Evolutionary conservation across 139 green algal species (phyloP), one percentile per base, ranked within the genome.

Genomic region (Klebsormidium nitens): DNA sequence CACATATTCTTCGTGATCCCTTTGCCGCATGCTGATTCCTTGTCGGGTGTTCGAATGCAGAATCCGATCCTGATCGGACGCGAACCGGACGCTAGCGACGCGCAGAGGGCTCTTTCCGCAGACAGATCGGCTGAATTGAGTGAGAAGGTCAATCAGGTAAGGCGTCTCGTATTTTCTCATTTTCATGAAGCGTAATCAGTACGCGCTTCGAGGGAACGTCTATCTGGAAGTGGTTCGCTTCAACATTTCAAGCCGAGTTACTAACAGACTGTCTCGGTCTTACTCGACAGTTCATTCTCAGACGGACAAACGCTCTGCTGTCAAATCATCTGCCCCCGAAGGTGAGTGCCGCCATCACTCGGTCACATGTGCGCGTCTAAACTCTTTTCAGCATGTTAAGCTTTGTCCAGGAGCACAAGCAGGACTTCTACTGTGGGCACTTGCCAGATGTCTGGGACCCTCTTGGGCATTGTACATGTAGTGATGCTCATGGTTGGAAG

Each of bases 271-370:
- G n/a, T n/a, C n/a, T n/a, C n/a, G n/a, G n/a, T n/a, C n/a, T n/a
- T n/a, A n/a, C n/a, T n/a, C n/a, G n/a, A 61, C 71, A 87, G 46
- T 99, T 99, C 86, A 97, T 99, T 65, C 84, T 99, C 46, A 69
- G 95, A 1, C 81, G 95, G 44, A 99, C 95, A 72, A 99, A 98
- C 81, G 82, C 84, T 8, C 87, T 99, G 44, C 84, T 98, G 31
- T 89, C 77, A 26, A 82, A 91, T 59, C 92, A 97, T 81, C 88
- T 98, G 62, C 95, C 95, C 5, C 93, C 95, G 49, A 99, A 99
- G 87, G 89, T 75, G 14, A 64, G 69, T 63, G 38, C 5, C 5
- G 19, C 56, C 31, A 23, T 71, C 23, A 19, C 8, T 66, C n/a
- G n/a, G n/a, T n/a, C n/a, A n/a, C n/a, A n/a, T n/a, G n/a, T n/a